Evolutionary conservation across 2,329 filamentous ascomycete genomes (phyloP).

Genomic region (Sporothrix luriei): DNA sequence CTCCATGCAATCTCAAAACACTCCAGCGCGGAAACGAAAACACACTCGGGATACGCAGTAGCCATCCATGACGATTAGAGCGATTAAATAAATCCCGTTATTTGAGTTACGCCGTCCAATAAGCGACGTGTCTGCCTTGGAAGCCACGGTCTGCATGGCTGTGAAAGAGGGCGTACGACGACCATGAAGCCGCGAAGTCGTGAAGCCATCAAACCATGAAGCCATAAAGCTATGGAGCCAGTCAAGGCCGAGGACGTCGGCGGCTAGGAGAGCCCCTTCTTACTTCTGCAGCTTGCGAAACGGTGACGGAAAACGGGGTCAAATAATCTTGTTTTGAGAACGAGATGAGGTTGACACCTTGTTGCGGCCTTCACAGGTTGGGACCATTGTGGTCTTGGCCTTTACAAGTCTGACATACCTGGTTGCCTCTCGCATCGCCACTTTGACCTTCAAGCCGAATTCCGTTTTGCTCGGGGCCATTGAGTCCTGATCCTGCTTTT

Average conservation of each 20-base stretch:
- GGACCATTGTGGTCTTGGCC: not conserved
- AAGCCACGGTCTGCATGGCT: constrained; percentile 3
- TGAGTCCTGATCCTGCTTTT: too few species aligned
- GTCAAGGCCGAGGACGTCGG: not conserved
- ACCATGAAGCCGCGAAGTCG: not conserved
- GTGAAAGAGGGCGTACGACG: not conserved
- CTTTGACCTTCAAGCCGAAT: not conserved
- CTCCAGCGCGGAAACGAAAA: not conserved
- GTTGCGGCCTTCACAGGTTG: not conserved
- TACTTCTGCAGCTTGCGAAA: constrained; percentile 10
- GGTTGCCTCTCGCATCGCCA: constrained; percentile 16
- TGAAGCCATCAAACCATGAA: not conserved
- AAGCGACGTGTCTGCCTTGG: not conserved
- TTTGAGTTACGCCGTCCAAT: not conserved
- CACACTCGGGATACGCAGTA: not conserved
- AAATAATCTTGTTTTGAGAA: not conserved
- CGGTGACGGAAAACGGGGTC: constrained; percentile 16
- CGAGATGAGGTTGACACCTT: not conserved
- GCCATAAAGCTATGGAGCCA: not conserved
- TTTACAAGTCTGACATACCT: not conserved
- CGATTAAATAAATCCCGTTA: not conserved
- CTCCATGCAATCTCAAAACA: constrained; percentile 3
- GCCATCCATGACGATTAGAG: not conserved
- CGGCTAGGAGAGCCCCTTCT: constrained; percentile 4
- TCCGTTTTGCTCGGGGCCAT: too few species aligned